Evolutionary conservation across 1,284 basidiomycete genomes (phyloP).

Genomic region (Austroboletus rostrupii): DNA sequence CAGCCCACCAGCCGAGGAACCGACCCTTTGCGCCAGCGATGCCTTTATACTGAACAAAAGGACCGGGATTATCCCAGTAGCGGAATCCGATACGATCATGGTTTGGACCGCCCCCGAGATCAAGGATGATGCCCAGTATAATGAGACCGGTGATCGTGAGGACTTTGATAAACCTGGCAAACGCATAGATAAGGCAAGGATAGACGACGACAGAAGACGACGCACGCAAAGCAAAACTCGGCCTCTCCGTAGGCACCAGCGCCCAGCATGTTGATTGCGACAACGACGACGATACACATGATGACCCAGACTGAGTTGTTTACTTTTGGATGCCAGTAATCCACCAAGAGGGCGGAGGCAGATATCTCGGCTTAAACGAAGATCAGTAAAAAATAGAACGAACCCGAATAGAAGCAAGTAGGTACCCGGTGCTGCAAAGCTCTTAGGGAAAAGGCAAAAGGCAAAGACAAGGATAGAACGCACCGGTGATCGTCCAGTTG

Average conservation of each 20-base stretch:
- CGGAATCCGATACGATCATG: conserved; percentile 50
- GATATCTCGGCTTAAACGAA: conserved; percentile 50
- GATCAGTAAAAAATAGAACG: conserved; percentile 3
- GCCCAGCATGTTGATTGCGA: conserved; percentile 66
- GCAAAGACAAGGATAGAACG: conserved; percentile 4
- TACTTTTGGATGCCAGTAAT: conserved; percentile 51
- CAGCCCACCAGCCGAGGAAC: conserved; percentile 53
- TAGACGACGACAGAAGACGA: not conserved
- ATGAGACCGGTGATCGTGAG: conserved; percentile 50
- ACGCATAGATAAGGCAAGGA: not conserved
- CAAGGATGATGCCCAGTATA: conserved; percentile 45
- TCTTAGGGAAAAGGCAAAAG: not conserved
- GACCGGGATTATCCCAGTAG: conserved; percentile 53
- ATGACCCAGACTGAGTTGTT: conserved; percentile 64
- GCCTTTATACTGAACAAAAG: conserved; percentile 43
- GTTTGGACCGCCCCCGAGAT: conserved; percentile 55
- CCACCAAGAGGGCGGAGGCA: conserved; percentile 61
- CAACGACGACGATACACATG: conserved; percentile 57
- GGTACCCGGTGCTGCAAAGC: conserved; percentile 25
- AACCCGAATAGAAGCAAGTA: not conserved
- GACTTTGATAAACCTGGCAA: conserved; percentile 57
- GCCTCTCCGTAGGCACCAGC: conserved; percentile 49
- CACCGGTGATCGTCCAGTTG: conserved; percentile 55
- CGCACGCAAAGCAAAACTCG: conserved; percentile 52
- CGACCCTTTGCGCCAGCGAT: conserved; percentile 47